Conservation (phyloP, 192 early-diverging fungal species). For the Podila verticillata region DNA sequence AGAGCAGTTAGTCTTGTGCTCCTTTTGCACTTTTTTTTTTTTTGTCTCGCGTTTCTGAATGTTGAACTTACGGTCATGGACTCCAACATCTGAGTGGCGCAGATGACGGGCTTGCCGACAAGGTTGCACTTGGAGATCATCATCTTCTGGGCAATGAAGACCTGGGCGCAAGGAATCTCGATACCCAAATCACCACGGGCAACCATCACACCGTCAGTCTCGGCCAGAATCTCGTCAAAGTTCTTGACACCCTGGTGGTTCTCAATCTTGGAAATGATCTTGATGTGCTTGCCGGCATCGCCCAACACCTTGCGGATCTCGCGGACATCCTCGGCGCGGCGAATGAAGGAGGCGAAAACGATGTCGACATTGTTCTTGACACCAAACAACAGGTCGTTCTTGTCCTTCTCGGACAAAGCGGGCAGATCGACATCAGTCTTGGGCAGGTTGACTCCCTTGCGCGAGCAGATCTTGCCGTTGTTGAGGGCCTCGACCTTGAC, state of each 20-base stretch:
- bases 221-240: constrained; percentile 97
- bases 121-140: constrained; percentile 98
- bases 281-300: constrained; percentile 84
- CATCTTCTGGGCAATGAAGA: constrained; percentile 97
- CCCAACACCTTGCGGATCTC: constrained; percentile 91
- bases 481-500: constrained; percentile 83
- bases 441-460: constrained; percentile 97
- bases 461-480: constrained; percentile 88
- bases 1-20: not conserved
- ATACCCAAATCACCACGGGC: constrained; percentile 98
- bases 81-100: constrained; percentile 99
- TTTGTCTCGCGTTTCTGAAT: not conserved
- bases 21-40: too few species aligned
- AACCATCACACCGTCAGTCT: constrained; percentile 98
- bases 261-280: constrained; percentile 98
- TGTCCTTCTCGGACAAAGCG: constrained; percentile 96
- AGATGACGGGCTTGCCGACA: constrained; percentile 95
- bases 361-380: constrained; percentile 95
- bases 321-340: constrained; percentile 87
- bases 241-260: constrained; percentile 97
- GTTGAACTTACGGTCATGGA: constrained; percentile 78
- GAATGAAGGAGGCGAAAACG: constrained; percentile 96
- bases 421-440: constrained; percentile 91
- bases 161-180: constrained; percentile 94
- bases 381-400: constrained; percentile 89